A percentile compares a stretch with the other conserved stretches of the same genome.
Conservation (phyloP, 2,329 filamentous ascomycete species). For the Lachnellula subtilissima region DNA sequence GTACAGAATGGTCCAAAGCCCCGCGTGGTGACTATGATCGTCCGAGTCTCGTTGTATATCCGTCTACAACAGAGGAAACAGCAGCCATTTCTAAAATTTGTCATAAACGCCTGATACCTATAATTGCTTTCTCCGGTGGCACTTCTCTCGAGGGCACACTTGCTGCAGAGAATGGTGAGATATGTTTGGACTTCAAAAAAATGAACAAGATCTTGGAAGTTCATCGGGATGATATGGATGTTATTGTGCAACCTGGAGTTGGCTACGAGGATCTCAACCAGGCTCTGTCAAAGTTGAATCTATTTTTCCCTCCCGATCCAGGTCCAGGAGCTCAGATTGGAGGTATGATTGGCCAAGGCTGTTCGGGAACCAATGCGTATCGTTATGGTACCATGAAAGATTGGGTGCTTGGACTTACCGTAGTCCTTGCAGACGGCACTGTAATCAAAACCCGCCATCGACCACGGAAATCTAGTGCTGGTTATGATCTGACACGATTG, state of each 20-base stretch:
- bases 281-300: slow-evolving; percentile 58
- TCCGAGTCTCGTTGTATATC: slow-evolving; percentile 59
- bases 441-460: slow-evolving; percentile 72
- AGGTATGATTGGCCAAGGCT: slow-evolving; percentile 77
- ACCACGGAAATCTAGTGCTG: slow-evolving; percentile 73
- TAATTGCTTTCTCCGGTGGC: slow-evolving; percentile 71
- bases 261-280: slow-evolving; percentile 85
- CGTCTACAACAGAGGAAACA: slow-evolving; percentile 56
- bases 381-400: slow-evolving; percentile 84
- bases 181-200: slow-evolving; percentile 80
- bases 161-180: slow-evolving; percentile 75
- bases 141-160: slow-evolving; percentile 87
- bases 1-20: slow-evolving; percentile 59
- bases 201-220: slow-evolving; percentile 80
- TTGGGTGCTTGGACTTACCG: slow-evolving; percentile 77
- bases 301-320: slow-evolving; percentile 89
- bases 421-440: slow-evolving; percentile 72
- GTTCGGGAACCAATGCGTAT: slow-evolving; percentile 73
- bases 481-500: slow-evolving; percentile 74
- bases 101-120: slow-evolving; percentile 70
- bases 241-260: slow-evolving; percentile 84
- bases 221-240: slow-evolving; percentile 83
- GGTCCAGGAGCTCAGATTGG: slow-evolving; percentile 65
- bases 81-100: slow-evolving; percentile 62
- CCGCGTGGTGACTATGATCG: slow-evolving; percentile 48